Conservation (phyloP, 208 protist species). For the Trypanosoma grayi region DNA sequence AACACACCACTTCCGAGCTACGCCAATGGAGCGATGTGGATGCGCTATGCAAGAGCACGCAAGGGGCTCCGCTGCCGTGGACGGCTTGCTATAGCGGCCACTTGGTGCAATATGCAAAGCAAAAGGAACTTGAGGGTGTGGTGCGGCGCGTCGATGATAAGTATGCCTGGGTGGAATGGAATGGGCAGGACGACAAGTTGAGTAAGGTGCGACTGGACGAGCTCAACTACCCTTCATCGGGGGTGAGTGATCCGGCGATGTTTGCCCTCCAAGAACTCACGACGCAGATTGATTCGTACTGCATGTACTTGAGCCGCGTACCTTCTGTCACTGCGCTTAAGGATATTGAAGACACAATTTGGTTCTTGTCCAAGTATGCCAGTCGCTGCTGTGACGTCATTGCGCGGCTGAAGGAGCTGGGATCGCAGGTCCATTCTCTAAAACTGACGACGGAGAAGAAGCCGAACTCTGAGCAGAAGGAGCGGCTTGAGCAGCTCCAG, state of each 20-base stretch:
- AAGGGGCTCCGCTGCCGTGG: constrained; percentile 14
- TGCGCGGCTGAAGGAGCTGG: constrained; percentile 11
- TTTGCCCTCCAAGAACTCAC: constrained; percentile 27
- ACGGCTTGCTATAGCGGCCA: constrained; percentile 19
- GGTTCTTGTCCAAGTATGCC: constrained; percentile 24
- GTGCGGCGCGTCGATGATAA: constrained; percentile 13
- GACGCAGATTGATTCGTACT: constrained; percentile 31
- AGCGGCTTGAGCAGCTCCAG: constrained; percentile 12
- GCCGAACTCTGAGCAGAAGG: background rate
- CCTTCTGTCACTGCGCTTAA: constrained; percentile 8
- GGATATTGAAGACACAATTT: constrained; percentile 23
- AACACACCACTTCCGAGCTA: background rate
- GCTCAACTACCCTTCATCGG: constrained; percentile 28
- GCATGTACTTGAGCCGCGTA: constrained; percentile 16
- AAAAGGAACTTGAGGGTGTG: constrained; percentile 13
- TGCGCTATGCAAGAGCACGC: background rate
- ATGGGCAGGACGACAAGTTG: constrained; percentile 1
- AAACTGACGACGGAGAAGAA: constrained; percentile 21
- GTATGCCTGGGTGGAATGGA: constrained; percentile 25
- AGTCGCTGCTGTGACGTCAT: constrained; percentile 5
- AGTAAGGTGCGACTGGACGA: constrained; percentile 7
- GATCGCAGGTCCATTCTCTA: background rate
- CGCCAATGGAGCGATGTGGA: constrained; percentile 17
- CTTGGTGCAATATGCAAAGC: constrained; percentile 10
- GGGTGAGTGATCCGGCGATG: constrained; percentile 30